Base-by-base conservation (phyloP, 441 rosid species). In the Adansonia madagascariensis region DNA sequence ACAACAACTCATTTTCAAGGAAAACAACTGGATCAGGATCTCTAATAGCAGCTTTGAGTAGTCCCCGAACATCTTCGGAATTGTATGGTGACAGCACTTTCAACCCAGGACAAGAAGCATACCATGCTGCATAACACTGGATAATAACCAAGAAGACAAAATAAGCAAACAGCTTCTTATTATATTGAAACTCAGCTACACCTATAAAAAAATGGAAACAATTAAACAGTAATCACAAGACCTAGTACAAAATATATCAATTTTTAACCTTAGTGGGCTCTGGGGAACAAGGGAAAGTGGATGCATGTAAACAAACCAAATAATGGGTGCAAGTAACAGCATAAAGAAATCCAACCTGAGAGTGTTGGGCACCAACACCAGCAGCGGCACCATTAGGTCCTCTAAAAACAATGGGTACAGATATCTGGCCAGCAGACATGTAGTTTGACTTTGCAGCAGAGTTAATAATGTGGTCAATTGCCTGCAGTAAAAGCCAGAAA, bases 351-450 rank as follows among this genome's bases (percentile, higher is more conserved):
- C 84, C 76, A 84, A 87, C 95, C 0, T 91, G 95, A 77, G 92
- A 92, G 80, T 92, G 92, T 61, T 91, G 94, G 55, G 95, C 94
- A 79, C 92, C 95, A 69, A 92, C 97, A 83, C 97, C 97, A 57
- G 95, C 95, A 64, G 97, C 97, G 27, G 94, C 94, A 71, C 97
- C 97, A 83, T 92, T 92, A 56, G 97, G 97, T 53, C 97, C 97
- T 81, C 97, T 85, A 74, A 92, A 90, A 75, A 90, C 97, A 72
- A 92, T 88, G 52, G 94, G 92, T 50, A 89, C 97, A 3, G 78
- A 55, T 5, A 92, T 77, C 78, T 86, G 92, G 59, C 94, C 97
- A 75, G 92, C 85, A 67, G 97, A 92, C 97, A 92, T 90, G 81
- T 92, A 92, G 77, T 85, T 87, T 53, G 89, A 82, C 77, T 92